A percentile compares a stretch with the other conserved stretches of the same genome.
Conservation (phyloP, 2,329 filamentous ascomycete genomes). For the Didymella keratinophila region DNA sequence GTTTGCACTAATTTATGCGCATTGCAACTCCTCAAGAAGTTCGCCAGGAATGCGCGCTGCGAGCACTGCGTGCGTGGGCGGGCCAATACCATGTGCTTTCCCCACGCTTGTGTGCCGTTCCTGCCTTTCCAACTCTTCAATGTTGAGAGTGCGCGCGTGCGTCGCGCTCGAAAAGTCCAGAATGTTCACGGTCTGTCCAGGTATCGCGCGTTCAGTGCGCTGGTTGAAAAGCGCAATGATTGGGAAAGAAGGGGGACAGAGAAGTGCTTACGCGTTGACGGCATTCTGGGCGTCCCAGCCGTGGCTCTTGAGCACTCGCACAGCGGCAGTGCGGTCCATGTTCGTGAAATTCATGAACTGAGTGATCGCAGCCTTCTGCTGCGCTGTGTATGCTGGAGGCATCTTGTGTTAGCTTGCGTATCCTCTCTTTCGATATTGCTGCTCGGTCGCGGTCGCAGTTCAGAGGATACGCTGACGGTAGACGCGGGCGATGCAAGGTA, state of each 20-base stretch:
- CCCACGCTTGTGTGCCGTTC: slow-evolving; percentile 7
- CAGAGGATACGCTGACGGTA: slow-evolving; percentile 6
- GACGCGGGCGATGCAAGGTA: background rate
- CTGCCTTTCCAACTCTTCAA: background rate
- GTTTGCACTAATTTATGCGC: background rate
- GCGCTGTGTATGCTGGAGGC: slow-evolving; percentile 56
- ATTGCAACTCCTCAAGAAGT: background rate
- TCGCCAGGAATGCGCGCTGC: slow-evolving; percentile 15
- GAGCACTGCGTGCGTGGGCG: background rate
- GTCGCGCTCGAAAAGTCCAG: background rate
- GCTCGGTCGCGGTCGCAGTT: background rate
- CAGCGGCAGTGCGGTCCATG: slow-evolving; percentile 55
- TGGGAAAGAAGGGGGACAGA: slow-evolving; percentile 4
- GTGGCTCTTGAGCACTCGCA: slow-evolving; percentile 55
- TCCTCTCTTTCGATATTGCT: slow-evolving; percentile 8
- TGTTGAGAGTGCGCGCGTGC: background rate
- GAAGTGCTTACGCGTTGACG: slow-evolving; percentile 56
- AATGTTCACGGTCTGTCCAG: slow-evolving; percentile 1
- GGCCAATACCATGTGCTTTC: slow-evolving; percentile 11
- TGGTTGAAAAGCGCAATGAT: background rate
- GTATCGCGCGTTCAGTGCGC: background rate
- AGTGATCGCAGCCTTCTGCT: slow-evolving; percentile 56
- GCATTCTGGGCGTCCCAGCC: slow-evolving; percentile 56
- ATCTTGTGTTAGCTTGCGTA: slow-evolving; percentile 45
- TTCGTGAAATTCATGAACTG: slow-evolving; percentile 57